These are phyloP conservation scores for Penicillium sp. DNA, from an alignment of 2,329 filamentous ascomycete species.

Conservation along the genomic window DNA sequence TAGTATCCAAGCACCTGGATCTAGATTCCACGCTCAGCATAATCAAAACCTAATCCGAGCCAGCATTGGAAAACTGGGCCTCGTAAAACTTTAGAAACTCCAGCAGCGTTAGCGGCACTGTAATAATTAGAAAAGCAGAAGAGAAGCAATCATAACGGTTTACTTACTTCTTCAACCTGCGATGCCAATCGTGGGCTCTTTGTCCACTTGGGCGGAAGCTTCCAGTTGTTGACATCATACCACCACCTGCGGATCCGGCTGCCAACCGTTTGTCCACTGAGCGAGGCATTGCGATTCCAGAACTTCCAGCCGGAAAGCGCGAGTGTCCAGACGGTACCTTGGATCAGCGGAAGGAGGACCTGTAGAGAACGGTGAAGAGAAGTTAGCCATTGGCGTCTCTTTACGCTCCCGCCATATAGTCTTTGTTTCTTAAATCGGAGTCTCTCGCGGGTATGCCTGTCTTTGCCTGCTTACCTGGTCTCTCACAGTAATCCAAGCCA, in stretches of 20 bases:
- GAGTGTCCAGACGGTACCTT: constrained; percentile 87
- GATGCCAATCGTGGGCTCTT: constrained; percentile 35
- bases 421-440: not conserved
- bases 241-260: constrained; percentile 85
- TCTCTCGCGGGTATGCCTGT: not conserved
- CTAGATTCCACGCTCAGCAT: not conserved
- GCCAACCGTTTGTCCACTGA: constrained; percentile 75
- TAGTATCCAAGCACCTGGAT: not conserved
- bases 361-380: constrained; percentile 35
- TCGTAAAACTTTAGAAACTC: constrained; percentile 41
- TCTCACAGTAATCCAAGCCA: constrained; percentile 79
- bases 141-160: not conserved
- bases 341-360: constrained; percentile 81
- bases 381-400: not conserved
- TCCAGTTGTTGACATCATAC: constrained; percentile 93
- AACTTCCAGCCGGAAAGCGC: constrained; percentile 82
- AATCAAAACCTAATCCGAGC: constrained; percentile 26
- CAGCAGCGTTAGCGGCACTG: constrained; percentile 28
- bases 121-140: constrained; percentile 2
- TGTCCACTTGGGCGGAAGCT: constrained; percentile 54
- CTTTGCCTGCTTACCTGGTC: constrained; percentile 68
- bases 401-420: not conserved
- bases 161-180: constrained; percentile 47
- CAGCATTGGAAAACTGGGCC: constrained; percentile 36
- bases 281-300: constrained; percentile 78